A percentile compares a stretch with the other conserved stretches of the same genome.
Evolutionary conservation across 2,329 filamentous ascomycete species (phyloP).

Genomic region (Diaporthe sp.): DNA sequence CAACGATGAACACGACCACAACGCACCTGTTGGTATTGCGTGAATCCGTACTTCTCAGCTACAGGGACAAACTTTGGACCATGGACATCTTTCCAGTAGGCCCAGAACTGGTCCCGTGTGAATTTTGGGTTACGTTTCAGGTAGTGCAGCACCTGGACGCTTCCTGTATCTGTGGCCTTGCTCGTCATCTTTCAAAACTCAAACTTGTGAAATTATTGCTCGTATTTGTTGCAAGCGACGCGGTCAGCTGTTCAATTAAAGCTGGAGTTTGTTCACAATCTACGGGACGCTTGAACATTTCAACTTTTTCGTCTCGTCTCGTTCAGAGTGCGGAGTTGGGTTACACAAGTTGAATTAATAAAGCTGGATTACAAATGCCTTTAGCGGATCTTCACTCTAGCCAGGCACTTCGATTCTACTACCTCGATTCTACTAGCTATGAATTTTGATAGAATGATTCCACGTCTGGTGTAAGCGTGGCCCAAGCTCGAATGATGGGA

Average conservation of each 20-base stretch:
- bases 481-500: neutral
- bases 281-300: neutral
- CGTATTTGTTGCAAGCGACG: neutral
- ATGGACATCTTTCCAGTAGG: neutral
- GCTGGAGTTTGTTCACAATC: neutral
- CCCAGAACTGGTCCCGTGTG: conserved; percentile 3
- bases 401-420: neutral
- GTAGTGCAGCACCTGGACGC: conserved; percentile 3
- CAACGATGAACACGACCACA: neutral
- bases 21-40: conserved; percentile 9
- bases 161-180: neutral
- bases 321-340: neutral
- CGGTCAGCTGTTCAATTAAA: neutral
- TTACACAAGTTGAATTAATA: neutral
- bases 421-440: no score
- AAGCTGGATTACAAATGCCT: neutral
- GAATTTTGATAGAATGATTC: no score
- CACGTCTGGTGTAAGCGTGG: neutral
- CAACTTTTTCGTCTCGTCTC: neutral
- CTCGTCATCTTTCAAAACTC: neutral
- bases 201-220: no score
- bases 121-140: conserved; percentile 1
- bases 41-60: neutral
- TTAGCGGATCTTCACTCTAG: neutral
- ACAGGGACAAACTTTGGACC: neutral